Evolutionary conservation across 345 rosid species (phyloP), one percentile per base, ranked within the genome.

Genomic region (Sonneratia alba): DNA sequence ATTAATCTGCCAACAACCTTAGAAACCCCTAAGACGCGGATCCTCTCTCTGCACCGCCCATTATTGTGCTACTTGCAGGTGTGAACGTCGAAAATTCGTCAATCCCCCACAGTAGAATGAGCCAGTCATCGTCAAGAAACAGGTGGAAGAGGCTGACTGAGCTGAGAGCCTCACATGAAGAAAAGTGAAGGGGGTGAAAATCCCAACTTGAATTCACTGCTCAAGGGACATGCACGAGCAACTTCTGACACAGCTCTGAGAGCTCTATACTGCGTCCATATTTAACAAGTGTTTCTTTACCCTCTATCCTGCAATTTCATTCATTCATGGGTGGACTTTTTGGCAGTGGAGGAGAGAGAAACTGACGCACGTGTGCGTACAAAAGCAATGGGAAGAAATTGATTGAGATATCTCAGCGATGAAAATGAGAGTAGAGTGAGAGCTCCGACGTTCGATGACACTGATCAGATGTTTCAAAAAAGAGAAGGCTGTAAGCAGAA

Each of bases 161-260:
- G 5, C 57, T 7, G n/a, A 4, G 22, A 27, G 32, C 32, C 32
- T 0, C 32, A 27, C 32, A 27, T 27, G 7, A 53, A 53, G n/a
- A 53, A 53, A 16, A 13, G 1, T 4, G 14, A 53, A 19, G 14
- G 14, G 15, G 14, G 14, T 2, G 15, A 19, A 53, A 7, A 16
- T 4, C 34, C 6, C 66, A 24, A 3, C 32, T 24, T 62, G 18
- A 4, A 18, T n/a, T 1, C 13, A 22, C 34, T 61, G 65, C 34
- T 22, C 65, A 61, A 22, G 36, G 36, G 36, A 67, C 70, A 40
- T 47, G 51, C 36, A 42, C 70, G 70, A 42, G 70, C 70, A 67
- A 43, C 34, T 43, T 67, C 70, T 67, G 70, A 67, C 70, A 67
- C 34, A 67, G 70, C 48, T 11, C 15, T 11, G 27, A 36, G 4